Base-by-base conservation (phyloP, 2,329 filamentous ascomycete species). In the Aureobasidium namibiae region DNA sequence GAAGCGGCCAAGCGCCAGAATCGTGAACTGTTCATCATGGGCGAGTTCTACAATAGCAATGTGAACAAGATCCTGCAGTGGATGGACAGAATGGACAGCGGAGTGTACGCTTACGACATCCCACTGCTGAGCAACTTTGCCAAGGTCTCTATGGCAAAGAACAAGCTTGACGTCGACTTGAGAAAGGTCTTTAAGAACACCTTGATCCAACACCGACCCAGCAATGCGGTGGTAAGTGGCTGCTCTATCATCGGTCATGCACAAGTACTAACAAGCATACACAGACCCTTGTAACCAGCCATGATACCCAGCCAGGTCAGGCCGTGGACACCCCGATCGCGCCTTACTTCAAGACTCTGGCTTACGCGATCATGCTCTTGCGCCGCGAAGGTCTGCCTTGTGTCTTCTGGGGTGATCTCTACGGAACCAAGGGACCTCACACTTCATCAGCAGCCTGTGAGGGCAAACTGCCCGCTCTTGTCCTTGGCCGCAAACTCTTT, bases 361-460 rank as follows among this genome's bases (percentile, higher is more conserved):
- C 86, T 13, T 89, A 90, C 69, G 75, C 85, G 0, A 77, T 90
- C 45, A 89, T 90, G 59, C 80, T 91, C 1, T 81, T 90, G 26
- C 80, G 84, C 13, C 72, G 77, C 52, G 75, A 81, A 34, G 85
- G 85, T 16, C 79, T 83, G 29, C 86, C 86, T 0, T 88, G 83
- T 65, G 74, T 88, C 36, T 90, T 90, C 69, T 89, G 85, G 67
- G 85, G 86, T 24, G 86, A 89, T 66, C 69, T 89, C 0, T 88
- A 86, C 69, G 85, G 86, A 23, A 83, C 84, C 50, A 73, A 75
- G 53, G 77, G 72, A 49, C 74, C 79, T 26, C 74, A 77, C n/a
- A 74, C 78, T 4, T 76, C 80, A 60, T 73, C 72, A 3, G 83
- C 83, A 45, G 66, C 66, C 16, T 71, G 67, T 39, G 57, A 61